Conservation (phyloP, 371 early-diverging fungal genomes). For the Mortierella sp. region DNA sequence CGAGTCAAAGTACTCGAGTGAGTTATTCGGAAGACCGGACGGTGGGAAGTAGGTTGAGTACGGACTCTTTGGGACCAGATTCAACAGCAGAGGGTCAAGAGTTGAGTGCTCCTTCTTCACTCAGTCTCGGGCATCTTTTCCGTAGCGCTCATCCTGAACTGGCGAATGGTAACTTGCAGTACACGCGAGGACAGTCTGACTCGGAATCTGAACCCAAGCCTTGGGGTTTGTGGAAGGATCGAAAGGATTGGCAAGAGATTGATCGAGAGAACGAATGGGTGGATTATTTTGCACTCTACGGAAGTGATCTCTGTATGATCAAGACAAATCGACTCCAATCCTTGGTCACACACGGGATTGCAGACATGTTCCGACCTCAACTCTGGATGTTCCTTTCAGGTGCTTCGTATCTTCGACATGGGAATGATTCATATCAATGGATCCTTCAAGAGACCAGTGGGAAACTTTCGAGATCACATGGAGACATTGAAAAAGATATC, state of each 20-base stretch:
- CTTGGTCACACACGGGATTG: constrained; percentile 57
- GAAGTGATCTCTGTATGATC: constrained; percentile 66
- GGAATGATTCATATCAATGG: constrained; percentile 24
- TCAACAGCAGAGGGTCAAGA: constrained; percentile 5
- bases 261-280: constrained; percentile 43
- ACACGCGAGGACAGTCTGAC: too few relatives aligned
- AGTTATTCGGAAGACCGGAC: constrained; percentile 24
- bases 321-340: constrained; percentile 58
- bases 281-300: constrained; percentile 62
- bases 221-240: too few relatives aligned
- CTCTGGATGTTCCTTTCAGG: constrained; percentile 47
- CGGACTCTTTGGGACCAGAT: background rate
- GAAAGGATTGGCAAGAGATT: constrained; percentile 5
- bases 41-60: constrained; percentile 7
- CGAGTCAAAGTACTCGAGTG: background rate
- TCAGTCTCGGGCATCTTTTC: constrained; percentile 34
- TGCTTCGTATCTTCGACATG: constrained; percentile 27
- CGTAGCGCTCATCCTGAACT: too few relatives aligned
- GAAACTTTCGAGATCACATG: constrained; percentile 59
- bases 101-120: constrained; percentile 14
- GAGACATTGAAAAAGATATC: constrained; percentile 79
- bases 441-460: constrained; percentile 47
- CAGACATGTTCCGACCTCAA: constrained; percentile 38
- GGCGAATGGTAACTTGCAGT: too few relatives aligned
- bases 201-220: too few relatives aligned